Conservation (phyloP, 2,329 filamentous ascomycete species). For the Biscogniauxia sp. region DNA sequence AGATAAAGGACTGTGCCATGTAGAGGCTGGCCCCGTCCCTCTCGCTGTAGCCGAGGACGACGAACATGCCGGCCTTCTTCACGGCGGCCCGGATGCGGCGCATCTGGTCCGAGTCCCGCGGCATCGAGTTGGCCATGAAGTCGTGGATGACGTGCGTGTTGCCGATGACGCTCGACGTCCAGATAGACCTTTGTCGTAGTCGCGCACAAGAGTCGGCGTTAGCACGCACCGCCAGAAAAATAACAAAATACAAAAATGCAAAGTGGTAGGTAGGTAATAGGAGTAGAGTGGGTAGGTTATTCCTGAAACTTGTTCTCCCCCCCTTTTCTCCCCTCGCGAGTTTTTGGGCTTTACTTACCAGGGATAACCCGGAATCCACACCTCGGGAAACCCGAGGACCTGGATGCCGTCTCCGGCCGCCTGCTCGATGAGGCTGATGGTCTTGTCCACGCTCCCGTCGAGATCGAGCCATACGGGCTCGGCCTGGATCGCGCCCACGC, state of each 20-base stretch:
- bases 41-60: constrained; percentile 51
- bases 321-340: not conserved
- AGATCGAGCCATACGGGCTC: constrained; percentile 63
- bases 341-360: constrained; percentile 40
- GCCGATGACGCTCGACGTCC: constrained; percentile 38
- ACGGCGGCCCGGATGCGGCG: constrained; percentile 39
- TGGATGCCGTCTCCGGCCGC: constrained; percentile 53
- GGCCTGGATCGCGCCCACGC: constrained; percentile 53
- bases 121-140: constrained; percentile 35
- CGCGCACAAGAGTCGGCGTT: constrained; percentile 23
- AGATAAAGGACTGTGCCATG: constrained; percentile 52
- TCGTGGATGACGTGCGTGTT: constrained; percentile 40
- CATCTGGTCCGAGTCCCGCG: constrained; percentile 42
- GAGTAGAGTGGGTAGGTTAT: too few relatives aligned
- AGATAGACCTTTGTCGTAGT: constrained; percentile 30
- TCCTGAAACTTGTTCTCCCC: too few relatives aligned
- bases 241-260: too few relatives aligned
- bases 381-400: constrained; percentile 55
- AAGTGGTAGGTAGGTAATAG: too few relatives aligned
- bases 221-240: too few relatives aligned
- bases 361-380: constrained; percentile 56
- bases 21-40: constrained; percentile 44
- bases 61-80: constrained; percentile 42
- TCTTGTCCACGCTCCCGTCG: constrained; percentile 52
- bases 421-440: constrained; percentile 53